Evolutionary conservation across 2,329 filamentous ascomycete species (phyloP).

Genomic region (Apiospora pterosperma): DNA sequence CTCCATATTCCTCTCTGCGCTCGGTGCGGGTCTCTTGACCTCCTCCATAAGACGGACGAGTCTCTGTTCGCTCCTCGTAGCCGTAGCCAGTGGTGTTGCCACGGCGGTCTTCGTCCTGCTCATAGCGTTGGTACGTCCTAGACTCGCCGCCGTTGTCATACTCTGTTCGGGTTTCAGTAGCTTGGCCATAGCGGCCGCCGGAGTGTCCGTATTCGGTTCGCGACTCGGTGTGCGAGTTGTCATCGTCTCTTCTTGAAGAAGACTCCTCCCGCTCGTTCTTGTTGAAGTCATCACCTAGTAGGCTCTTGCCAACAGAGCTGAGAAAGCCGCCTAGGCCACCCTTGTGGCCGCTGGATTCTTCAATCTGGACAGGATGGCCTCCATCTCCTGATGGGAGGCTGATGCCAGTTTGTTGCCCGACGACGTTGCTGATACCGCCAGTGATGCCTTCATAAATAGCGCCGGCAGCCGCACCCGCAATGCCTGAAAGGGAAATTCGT

Average conservation of each 20-base stretch:
- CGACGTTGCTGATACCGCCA: constrained; percentile 45
- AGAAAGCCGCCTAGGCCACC: constrained; percentile 68
- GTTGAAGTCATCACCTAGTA: constrained; percentile 61
- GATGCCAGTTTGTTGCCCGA: constrained; percentile 42
- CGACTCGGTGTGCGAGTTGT: constrained; percentile 59
- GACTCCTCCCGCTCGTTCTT: constrained; percentile 52
- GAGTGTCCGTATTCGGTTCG: constrained; percentile 60
- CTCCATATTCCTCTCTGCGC: constrained; percentile 40
- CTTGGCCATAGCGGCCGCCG: constrained; percentile 56
- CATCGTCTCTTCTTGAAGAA: constrained; percentile 48
- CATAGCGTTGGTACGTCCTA: constrained; percentile 60
- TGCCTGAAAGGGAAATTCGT: constrained; percentile 17
- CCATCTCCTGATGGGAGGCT: constrained; percentile 18
- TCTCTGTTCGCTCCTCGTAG: constrained; percentile 57
- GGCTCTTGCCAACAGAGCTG: constrained; percentile 61
- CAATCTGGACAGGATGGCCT: constrained; percentile 30
- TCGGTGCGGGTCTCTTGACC: constrained; percentile 59
- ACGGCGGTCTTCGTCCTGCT: constrained; percentile 46
- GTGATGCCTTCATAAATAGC: constrained; percentile 57
- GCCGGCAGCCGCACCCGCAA: constrained; percentile 52
- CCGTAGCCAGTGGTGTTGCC: constrained; percentile 46
- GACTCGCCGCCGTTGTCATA: constrained; percentile 54
- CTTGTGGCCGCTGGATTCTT: constrained; percentile 52
- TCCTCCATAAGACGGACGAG: constrained; percentile 46
- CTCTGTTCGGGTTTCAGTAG: constrained; percentile 56